Conservation (phyloP, 805 yeast species). For the Starmerella kuoi region DNA sequence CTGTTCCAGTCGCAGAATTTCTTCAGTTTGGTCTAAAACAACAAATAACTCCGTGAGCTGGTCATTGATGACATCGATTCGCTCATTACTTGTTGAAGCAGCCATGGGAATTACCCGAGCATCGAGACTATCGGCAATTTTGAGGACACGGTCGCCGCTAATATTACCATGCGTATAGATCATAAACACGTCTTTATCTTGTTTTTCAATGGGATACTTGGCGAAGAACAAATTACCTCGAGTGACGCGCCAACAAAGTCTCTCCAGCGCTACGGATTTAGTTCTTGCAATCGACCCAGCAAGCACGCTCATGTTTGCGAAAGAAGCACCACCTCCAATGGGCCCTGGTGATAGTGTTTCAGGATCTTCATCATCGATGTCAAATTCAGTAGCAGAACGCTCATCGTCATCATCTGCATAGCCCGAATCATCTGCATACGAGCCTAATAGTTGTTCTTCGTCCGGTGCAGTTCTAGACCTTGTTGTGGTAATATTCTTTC, state of each 20-base stretch:
- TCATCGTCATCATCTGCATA: neutral
- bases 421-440: conserved; percentile 7
- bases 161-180: conserved; percentile 83
- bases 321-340: neutral
- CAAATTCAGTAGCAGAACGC: conserved; percentile 12
- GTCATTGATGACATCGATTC: conserved; percentile 32
- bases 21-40: conserved; percentile 49
- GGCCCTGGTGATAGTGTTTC: neutral
- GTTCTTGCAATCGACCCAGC: conserved; percentile 73
- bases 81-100: conserved; percentile 29
- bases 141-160: conserved; percentile 55
- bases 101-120: conserved; percentile 61
- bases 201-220: conserved; percentile 56
- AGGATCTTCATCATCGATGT: conserved; percentile 20
- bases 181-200: conserved; percentile 67
- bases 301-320: conserved; percentile 31
- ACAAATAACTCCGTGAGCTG: conserved; percentile 45
- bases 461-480: conserved; percentile 4
- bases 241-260: conserved; percentile 80
- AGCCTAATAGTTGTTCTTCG: conserved; percentile 29
- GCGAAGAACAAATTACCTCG: conserved; percentile 83
- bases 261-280: conserved; percentile 59
- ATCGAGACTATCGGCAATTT: conserved; percentile 79
- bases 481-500: neutral
- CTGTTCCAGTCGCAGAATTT: conserved; percentile 62